A percentile compares a stretch with the other conserved stretches of the same genome.
Evolutionary conservation across 257 asterid genomes (phyloP).

Genomic region (Ophiorrhiza pumila): DNA sequence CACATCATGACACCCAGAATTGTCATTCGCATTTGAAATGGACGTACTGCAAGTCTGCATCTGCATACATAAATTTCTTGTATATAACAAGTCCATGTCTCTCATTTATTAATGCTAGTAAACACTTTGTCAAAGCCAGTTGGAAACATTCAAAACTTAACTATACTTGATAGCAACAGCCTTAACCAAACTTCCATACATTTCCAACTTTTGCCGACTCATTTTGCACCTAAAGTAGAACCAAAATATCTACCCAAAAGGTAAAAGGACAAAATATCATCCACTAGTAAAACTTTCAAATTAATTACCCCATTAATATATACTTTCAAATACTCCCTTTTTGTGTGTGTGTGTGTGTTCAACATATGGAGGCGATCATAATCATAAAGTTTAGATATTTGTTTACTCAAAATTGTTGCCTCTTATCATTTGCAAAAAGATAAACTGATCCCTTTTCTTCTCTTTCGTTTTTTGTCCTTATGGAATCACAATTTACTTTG

Average conservation of each 20-base stretch:
- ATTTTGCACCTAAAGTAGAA: neutral
- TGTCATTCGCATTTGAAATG: too few species aligned
- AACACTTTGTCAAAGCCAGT: neutral
- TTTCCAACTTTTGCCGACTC: conserved; percentile 9
- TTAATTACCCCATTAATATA: neutral
- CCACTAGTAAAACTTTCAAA: neutral
- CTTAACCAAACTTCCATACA: conserved; percentile 1
- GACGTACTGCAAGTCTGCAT: too few species aligned
- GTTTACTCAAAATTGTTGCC: neutral
- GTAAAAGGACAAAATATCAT: neutral
- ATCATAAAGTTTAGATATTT: too few species aligned
- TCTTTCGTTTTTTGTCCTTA: too few species aligned
- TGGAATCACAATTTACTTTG: too few species aligned
- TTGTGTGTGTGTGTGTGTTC: too few species aligned
- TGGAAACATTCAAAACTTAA: conserved; percentile 8
- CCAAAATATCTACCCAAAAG: neutral
- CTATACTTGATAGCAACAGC: neutral
- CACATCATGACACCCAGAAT: too few species aligned
- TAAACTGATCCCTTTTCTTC: too few species aligned
- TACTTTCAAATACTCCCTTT: too few species aligned
- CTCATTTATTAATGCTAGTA: neutral
- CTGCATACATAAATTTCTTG: neutral
- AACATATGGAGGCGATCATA: too few species aligned
- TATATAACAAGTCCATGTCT: neutral
- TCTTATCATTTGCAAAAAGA: neutral